phyloP scores from a whole-genome alignment of 768 basidiomycete species.

The Cystofilobasidium ferigula region DNA sequence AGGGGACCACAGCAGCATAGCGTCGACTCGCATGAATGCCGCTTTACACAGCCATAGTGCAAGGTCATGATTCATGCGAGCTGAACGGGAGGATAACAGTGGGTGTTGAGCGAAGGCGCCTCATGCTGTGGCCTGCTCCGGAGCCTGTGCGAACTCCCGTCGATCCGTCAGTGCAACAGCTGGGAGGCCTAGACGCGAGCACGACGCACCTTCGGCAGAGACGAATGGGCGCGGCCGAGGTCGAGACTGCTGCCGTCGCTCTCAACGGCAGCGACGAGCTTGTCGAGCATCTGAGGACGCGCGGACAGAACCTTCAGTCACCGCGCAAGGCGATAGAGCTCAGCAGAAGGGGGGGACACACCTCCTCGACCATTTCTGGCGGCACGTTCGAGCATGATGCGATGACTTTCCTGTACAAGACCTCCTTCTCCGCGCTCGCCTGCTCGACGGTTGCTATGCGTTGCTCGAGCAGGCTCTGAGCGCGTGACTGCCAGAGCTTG shows the following conservation, averaged over 20 bases:
- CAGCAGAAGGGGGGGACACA: constrained; percentile 42
- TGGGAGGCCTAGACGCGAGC: too few relatives aligned
- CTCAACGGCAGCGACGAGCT: constrained; percentile 73
- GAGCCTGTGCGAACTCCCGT: neutral
- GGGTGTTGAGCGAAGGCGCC: too few relatives aligned
- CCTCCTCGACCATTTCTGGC: constrained; percentile 78
- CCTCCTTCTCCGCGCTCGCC: constrained; percentile 75
- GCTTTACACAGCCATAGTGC: too few relatives aligned
- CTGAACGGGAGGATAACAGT: too few relatives aligned
- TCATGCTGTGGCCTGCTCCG: neutral
- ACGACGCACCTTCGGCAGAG: neutral
- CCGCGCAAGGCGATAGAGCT: neutral
- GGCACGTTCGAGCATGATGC: constrained; percentile 77
- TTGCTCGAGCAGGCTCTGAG: constrained; percentile 61
- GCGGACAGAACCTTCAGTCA: constrained; percentile 20
- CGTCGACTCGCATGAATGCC: too few relatives aligned
- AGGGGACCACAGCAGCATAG: too few relatives aligned
- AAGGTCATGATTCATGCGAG: too few relatives aligned
- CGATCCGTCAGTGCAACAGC: neutral
- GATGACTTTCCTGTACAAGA: constrained; percentile 83
- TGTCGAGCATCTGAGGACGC: constrained; percentile 61
- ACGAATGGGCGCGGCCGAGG: neutral
- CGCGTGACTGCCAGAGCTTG: constrained; percentile 69
- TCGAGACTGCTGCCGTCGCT: constrained; percentile 47
- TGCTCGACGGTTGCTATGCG: constrained; percentile 62